Evolutionary conservation across 1,139 yeast species (phyloP).

Genomic region (Yamadazyma kanchanaburiensis): DNA sequence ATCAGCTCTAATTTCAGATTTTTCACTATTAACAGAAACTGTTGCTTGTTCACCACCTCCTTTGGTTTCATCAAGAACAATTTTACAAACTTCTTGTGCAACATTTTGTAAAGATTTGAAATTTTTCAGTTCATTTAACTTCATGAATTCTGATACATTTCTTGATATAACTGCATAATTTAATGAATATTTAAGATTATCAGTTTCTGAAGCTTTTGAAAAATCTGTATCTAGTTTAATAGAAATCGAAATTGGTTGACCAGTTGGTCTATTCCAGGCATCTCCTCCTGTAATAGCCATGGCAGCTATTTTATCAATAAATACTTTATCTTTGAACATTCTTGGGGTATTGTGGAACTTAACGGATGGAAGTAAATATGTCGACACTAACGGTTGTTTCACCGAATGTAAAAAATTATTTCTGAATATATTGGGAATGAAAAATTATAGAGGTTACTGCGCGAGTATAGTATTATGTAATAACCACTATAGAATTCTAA

Average conservation of each 20-base stretch:
- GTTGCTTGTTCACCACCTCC: slow-evolving; percentile 53
- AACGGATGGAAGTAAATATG: neutral
- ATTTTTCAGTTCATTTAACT: slow-evolving; percentile 38
- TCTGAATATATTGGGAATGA: too few relatives aligned
- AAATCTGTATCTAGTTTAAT: slow-evolving; percentile 67
- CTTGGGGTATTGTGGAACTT: slow-evolving; percentile 12
- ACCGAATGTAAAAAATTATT: neutral
- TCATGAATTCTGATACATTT: slow-evolving; percentile 53
- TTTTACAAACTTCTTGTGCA: slow-evolving; percentile 50
- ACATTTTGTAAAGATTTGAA: slow-evolving; percentile 54
- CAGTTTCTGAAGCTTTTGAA: slow-evolving; percentile 65
- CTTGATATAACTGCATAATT: slow-evolving; percentile 84
- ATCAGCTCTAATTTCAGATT: slow-evolving; percentile 57
- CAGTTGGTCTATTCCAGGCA: slow-evolving; percentile 68
- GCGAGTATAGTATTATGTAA: too few relatives aligned
- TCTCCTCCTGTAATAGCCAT: slow-evolving; percentile 71
- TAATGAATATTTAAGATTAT: slow-evolving; percentile 75
- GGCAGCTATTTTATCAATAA: slow-evolving; percentile 55
- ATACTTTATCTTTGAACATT: slow-evolving; percentile 48
- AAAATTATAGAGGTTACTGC: too few relatives aligned
- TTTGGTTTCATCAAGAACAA: slow-evolving; percentile 44
- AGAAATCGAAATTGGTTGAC: slow-evolving; percentile 66
- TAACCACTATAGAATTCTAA: too few relatives aligned
- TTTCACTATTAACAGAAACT: slow-evolving; percentile 44
- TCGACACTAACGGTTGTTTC: slow-evolving; percentile 1